A percentile compares a stretch with the other conserved stretches of the same genome.
Evolutionary conservation across 2,329 filamentous ascomycete species (phyloP).

Genomic region (Sporothrix pseudoabietina): DNA sequence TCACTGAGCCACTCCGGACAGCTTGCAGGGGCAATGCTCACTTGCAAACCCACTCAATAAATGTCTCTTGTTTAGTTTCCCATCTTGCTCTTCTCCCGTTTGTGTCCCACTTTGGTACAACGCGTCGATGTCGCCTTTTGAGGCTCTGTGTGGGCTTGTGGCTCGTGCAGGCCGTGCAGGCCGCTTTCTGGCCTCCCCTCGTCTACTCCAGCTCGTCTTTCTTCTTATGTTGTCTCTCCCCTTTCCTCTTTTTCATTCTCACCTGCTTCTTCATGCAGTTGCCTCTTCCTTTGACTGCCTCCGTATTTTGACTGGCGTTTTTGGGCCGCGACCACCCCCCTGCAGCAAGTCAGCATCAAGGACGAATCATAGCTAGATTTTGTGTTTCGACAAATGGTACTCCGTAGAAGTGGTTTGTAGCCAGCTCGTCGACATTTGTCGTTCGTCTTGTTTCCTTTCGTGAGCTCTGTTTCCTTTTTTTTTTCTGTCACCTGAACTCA

Average conservation of each 20-base stretch:
- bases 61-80: background rate
- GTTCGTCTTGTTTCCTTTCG: constrained; percentile 4
- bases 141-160: constrained; percentile 15
- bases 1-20: background rate
- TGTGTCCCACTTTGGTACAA: background rate
- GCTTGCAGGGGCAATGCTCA: background rate
- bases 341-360: constrained; percentile 9
- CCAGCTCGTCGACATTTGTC: background rate
- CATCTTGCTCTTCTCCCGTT: background rate
- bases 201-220: background rate
- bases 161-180: background rate
- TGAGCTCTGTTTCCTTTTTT: background rate
- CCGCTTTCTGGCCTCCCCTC: background rate
- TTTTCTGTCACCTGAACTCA: background rate
- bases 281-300: background rate
- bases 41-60: background rate
- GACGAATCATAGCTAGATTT: background rate
- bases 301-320: constrained; percentile 27
- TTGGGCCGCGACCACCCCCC: constrained; percentile 23
- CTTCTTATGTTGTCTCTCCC: background rate
- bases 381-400: background rate
- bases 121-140: background rate
- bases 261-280: background rate
- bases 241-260: background rate
- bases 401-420: background rate